Evolutionary conservation across 2,329 filamentous ascomycete genomes (phyloP).

Genomic region (Venturia effusa): DNA sequence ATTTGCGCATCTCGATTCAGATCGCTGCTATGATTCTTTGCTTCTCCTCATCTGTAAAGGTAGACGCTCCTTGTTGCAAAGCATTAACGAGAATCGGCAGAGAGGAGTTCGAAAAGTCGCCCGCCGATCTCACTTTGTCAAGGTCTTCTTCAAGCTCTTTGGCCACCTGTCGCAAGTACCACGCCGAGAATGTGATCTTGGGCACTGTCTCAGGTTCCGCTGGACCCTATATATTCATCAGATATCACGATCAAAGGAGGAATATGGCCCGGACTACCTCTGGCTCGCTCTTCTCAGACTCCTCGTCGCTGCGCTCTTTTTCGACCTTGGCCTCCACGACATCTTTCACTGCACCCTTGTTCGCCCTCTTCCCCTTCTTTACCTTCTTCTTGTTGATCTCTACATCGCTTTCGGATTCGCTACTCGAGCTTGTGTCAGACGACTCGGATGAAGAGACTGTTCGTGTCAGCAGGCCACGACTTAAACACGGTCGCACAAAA

Average conservation of each 20-base stretch:
- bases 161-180: constrained; percentile 9
- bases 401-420: constrained; percentile 3
- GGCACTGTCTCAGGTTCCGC: background rate
- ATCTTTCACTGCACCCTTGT: background rate
- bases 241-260: background rate
- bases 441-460: background rate
- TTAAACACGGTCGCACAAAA: background rate
- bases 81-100: constrained; percentile 10
- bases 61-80: constrained; percentile 7
- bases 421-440: constrained; percentile 2
- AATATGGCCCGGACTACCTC: background rate
- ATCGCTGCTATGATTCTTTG: constrained; percentile 6
- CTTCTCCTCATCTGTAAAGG: constrained; percentile 7
- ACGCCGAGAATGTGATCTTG: constrained; percentile 6
- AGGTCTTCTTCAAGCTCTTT: constrained; percentile 11
- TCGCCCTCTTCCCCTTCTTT: background rate
- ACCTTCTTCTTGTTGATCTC: background rate
- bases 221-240: background rate
- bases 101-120: constrained; percentile 11
- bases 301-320: background rate
- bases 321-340: background rate
- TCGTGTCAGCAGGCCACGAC: background rate
- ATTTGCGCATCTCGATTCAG: background rate
- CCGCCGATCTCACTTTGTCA: constrained; percentile 10
- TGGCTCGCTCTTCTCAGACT: background rate